Conservation (phyloP, 305 asterid species). For the Solanum hybrid region DNA sequence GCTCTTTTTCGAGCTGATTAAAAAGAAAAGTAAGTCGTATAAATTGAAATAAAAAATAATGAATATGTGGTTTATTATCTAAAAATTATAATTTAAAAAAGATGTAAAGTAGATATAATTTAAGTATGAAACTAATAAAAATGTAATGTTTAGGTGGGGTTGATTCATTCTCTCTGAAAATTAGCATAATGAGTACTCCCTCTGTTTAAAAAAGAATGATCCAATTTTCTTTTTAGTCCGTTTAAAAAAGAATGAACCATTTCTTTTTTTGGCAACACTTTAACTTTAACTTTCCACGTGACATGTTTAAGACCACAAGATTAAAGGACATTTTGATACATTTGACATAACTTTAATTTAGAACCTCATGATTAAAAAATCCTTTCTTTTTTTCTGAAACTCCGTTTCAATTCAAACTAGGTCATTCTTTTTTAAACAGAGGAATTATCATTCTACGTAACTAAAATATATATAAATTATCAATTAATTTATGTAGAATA, state of each 20-base stretch:
- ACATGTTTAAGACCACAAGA: too few relatives aligned
- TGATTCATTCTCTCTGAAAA: background rate
- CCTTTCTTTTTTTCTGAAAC: too few relatives aligned
- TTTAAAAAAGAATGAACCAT: too few relatives aligned
- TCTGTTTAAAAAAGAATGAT: background rate
- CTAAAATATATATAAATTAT: background rate
- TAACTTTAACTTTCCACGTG: too few relatives aligned
- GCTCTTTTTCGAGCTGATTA: too few relatives aligned
- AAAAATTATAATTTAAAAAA: too few relatives aligned
- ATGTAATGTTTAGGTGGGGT: background rate
- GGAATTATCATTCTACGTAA: background rate
- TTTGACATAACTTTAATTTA: too few relatives aligned
- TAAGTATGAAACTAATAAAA: background rate
- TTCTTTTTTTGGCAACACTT: too few relatives aligned
- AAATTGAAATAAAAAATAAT: too few relatives aligned
- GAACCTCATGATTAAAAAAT: background rate
- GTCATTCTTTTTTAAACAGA: background rate
- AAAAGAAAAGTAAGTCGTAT: too few relatives aligned
- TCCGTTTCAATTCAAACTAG: rapidly evolving
- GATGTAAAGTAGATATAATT: background rate
- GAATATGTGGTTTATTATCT: background rate
- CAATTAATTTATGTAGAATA: background rate
- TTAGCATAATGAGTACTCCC: background rate
- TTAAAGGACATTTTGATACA: too few relatives aligned
- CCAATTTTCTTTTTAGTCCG: background rate